Conservation (phyloP, 192 early-diverging fungal species). For the Ramicandelaber brevisporus region DNA sequence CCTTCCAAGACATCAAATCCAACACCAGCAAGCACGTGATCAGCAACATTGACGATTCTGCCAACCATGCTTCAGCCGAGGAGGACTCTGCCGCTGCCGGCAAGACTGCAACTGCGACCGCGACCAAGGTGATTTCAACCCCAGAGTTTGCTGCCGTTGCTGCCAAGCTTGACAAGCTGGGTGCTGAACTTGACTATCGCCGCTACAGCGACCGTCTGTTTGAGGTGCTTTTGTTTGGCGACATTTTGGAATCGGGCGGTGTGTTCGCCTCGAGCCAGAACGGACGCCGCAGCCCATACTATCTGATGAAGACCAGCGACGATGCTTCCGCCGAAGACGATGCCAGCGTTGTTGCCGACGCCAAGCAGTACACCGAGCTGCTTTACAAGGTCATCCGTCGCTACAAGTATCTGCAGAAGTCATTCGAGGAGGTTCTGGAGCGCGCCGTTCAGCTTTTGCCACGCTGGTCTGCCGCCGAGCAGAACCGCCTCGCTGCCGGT, state of each 20-base stretch:
- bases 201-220: slow-evolving; percentile 88
- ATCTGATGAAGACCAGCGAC: slow-evolving; percentile 11
- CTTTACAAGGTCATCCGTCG: slow-evolving; percentile 75
- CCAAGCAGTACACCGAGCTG: slow-evolving; percentile 57
- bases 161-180: slow-evolving; percentile 45
- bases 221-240: slow-evolving; percentile 80
- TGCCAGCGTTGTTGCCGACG: slow-evolving; percentile 19
- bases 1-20: too few relatives aligned
- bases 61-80: too few relatives aligned
- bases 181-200: slow-evolving; percentile 78
- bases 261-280: slow-evolving; percentile 37
- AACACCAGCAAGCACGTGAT: too few relatives aligned
- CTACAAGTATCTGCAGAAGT: slow-evolving; percentile 78
- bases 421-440: slow-evolving; percentile 58
- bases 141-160: slow-evolving; percentile 47
- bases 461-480: slow-evolving; percentile 57
- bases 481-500: slow-evolving; percentile 50
- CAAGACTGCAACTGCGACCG: slow-evolving; percentile 11
- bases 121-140: slow-evolving; percentile 21
- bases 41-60: too few relatives aligned
- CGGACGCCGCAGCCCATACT: slow-evolving; percentile 51
- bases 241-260: slow-evolving; percentile 36
- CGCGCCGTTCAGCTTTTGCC: slow-evolving; percentile 77
- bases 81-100: too few relatives aligned
- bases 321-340: slow-evolving; percentile 39